Evolutionary conservation across 371 early-diverging fungal genomes (phyloP), one percentile per base, ranked within the genome.

Genomic region (Zopfochytrium polystomum): DNA sequence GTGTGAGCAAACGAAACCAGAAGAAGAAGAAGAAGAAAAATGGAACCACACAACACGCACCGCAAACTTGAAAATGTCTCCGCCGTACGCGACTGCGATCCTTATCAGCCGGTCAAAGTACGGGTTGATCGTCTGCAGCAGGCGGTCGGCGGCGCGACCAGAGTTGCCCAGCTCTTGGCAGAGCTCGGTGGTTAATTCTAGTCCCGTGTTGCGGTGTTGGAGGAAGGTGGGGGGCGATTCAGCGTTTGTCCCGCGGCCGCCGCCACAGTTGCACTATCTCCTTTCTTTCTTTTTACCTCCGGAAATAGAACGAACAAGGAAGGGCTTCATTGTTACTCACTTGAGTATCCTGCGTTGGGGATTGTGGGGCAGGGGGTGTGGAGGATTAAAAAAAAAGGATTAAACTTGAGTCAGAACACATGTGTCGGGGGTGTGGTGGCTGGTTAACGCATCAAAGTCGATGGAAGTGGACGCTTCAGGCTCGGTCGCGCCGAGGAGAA

Each of bases 21-120:
- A 23, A 33, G 6, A 18, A n/a, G 35, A 54, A 35, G n/a, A n/a
- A n/a, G n/a, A n/a, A n/a, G 9, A 15, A 11, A 18, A 13, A 18
- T 50, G 30, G 30, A 13, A 34, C 18, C 22, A 7, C 11, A 35
- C 27, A 4, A 5, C n/a, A 31, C 53, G 31, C 31, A 62, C 62
- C 48, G 62, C 54, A 55, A 62, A 62, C 42, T 62, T 62, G 49
- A 55, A 62, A 53, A 55, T 55, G 48, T 62, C 62, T 5, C 62
- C 62, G n/a, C 55, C 55, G 34, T 48, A 47, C 3, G 29, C 22
- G 6, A 55, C 15, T 25, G 32, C n/a, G 30, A 30, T 47, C 35
- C 45, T 30, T n/a, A 62, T 31, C 3, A 62, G 38, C 2, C 46
- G 44, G 25, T 62, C 62, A 48, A 62, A 62, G 32, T 55, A 55